Evolutionary conservation across 306 rosid genomes (phyloP).

Genomic region (barrel medic (Medicago truncatula)): MtrunA17r5.0-ANR NC_053047.1:10940001-10940500

Average conservation of each 20-base stretch:
- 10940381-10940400: slow-evolving; percentile 29
- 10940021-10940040: slow-evolving; percentile 33
- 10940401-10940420: slow-evolving; percentile 61
- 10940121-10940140: background rate
- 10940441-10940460: slow-evolving; percentile 85
- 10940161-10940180: background rate
- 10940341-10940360: background rate
- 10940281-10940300: background rate
- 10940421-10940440: slow-evolving; percentile 87
- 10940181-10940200: too few species aligned
- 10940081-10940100: slow-evolving; percentile 9
- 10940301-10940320: background rate
- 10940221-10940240: too few species aligned
- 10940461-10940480: slow-evolving; percentile 96
- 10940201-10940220: too few species aligned
- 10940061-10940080: slow-evolving; percentile 15
- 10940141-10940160: slow-evolving; percentile 17
- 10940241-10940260: too few species aligned
- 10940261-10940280: background rate
- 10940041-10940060: background rate
- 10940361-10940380: slow-evolving; percentile 22
- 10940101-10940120: background rate
- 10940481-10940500: slow-evolving; percentile 99
- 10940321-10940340: slow-evolving; percentile 6
- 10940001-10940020: slow-evolving; percentile 29